Conservation (phyloP, 176 grass and related monocot genomes). For the Eremochloa ophiuroides region DNA sequence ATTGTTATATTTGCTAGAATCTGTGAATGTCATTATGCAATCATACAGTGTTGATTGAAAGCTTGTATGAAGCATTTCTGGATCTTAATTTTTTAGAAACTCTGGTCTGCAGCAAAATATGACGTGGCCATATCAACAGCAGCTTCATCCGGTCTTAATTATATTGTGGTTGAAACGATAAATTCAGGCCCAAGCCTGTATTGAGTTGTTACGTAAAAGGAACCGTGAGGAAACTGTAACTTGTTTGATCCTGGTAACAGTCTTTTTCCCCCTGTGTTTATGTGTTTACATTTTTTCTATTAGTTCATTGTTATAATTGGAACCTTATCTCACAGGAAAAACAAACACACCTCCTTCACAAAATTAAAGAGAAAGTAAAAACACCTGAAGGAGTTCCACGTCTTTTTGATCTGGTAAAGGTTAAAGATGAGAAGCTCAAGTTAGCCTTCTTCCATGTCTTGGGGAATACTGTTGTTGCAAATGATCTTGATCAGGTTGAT, state of each 20-base stretch:
- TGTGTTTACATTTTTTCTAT: slow-evolving; percentile 9
- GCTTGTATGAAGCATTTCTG: slow-evolving; percentile 18
- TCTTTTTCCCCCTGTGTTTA: slow-evolving; percentile 28
- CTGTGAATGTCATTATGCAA: not conserved
- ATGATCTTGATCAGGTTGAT: slow-evolving; percentile 82
- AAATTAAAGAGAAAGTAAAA: slow-evolving; percentile 54
- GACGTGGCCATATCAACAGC: slow-evolving; percentile 92
- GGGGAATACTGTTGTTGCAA: slow-evolving; percentile 83
- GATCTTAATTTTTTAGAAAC: slow-evolving; percentile 15
- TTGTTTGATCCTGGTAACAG: slow-evolving; percentile 91
- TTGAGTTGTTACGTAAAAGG: slow-evolving; percentile 83
- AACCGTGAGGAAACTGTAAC: slow-evolving; percentile 73
- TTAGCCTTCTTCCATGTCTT: slow-evolving; percentile 78
- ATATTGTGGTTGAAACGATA: slow-evolving; percentile 93
- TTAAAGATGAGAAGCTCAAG: slow-evolving; percentile 87
- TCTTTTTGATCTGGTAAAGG: slow-evolving; percentile 85
- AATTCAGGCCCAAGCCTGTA: slow-evolving; percentile 83
- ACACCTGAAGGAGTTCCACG: slow-evolving; percentile 86
- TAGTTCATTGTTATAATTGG: slow-evolving; percentile 11
- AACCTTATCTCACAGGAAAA: slow-evolving; percentile 60
- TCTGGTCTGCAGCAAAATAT: slow-evolving; percentile 78
- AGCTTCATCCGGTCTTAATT: slow-evolving; percentile 56
- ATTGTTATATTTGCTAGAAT: slow-evolving; percentile 1
- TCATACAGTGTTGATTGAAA: not conserved
- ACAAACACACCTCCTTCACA: slow-evolving; percentile 61